These are phyloP conservation scores for Apiospora hydei DNA, from an alignment of 2,329 filamentous ascomycete species.

Conservation along the genomic window DNA sequence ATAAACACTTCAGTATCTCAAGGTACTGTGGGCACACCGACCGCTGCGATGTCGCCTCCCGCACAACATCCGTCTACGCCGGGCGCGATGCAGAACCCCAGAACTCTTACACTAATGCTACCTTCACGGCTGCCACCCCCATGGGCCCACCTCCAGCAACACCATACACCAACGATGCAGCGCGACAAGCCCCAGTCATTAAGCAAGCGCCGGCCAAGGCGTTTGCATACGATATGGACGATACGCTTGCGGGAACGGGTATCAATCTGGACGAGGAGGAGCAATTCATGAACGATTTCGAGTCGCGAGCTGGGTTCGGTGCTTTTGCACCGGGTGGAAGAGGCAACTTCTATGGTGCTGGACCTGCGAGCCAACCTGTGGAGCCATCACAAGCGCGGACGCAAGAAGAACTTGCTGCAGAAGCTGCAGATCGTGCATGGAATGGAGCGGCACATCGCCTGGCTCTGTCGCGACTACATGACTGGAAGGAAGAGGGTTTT, in stretches of 20 bases:
- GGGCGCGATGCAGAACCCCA: constrained; percentile 13
- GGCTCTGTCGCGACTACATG: constrained; percentile 68
- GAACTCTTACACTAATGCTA: constrained; percentile 2
- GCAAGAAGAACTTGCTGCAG: constrained; percentile 71
- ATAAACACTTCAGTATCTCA: constrained; percentile 12
- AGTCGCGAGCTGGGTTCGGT: constrained; percentile 61
- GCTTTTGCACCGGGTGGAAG: constrained; percentile 63
- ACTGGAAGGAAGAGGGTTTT: constrained; percentile 74
- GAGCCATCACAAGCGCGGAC: constrained; percentile 52
- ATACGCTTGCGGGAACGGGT: constrained; percentile 83
- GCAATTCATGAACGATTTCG: constrained; percentile 75
- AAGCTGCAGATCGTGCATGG: constrained; percentile 71
- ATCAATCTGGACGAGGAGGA: constrained; percentile 90
- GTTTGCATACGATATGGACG: constrained; percentile 76
- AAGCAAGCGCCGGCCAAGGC: constrained; percentile 68
- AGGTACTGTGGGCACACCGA: neutral
- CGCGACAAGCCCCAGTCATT: constrained; percentile 65
- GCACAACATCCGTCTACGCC: neutral
- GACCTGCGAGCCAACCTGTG: constrained; percentile 69
- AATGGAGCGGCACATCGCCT: constrained; percentile 68
- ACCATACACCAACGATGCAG: constrained; percentile 36
- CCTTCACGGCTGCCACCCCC: constrained; percentile 31
- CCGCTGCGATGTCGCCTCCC: constrained; percentile 1
- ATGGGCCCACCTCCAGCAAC: constrained; percentile 42
- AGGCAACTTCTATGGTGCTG: constrained; percentile 68